phyloP scores from a whole-genome alignment of 2,329 filamentous ascomycete genomes.

The Juglanconis juglandina region DNA sequence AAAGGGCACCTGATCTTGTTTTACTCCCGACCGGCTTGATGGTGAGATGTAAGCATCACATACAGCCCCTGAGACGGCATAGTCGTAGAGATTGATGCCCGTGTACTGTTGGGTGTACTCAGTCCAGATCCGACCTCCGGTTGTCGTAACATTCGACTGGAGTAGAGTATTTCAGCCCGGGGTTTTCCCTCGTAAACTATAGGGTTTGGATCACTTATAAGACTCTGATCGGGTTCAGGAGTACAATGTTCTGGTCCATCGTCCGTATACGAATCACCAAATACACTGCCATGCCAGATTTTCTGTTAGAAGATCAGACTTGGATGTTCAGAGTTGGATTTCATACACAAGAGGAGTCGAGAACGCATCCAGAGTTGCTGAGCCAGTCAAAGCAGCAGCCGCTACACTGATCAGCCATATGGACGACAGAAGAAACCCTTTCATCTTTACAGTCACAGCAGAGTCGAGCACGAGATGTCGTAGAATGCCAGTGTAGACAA shows the following conservation, averaged over 20 bases:
- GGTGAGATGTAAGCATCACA: slow-evolving; percentile 20
- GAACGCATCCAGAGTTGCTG: slow-evolving; percentile 11
- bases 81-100: slow-evolving; percentile 19
- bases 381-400: slow-evolving; percentile 5
- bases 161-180: neutral
- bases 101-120: slow-evolving; percentile 20
- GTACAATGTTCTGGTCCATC: slow-evolving; percentile 14
- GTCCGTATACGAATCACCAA: slow-evolving; percentile 17
- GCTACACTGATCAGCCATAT: neutral
- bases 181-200: neutral
- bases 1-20: slow-evolving; percentile 16
- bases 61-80: slow-evolving; percentile 23
- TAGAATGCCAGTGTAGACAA: no score
- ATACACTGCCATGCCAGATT: slow-evolving; percentile 2
- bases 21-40: slow-evolving; percentile 7
- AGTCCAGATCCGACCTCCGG: slow-evolving; percentile 19
- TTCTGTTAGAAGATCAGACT: neutral
- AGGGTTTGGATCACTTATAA: neutral
- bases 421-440: neutral
- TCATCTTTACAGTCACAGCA: neutral
- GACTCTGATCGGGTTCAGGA: slow-evolving; percentile 3
- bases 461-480: neutral
- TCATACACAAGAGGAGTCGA: slow-evolving; percentile 14
- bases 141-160: slow-evolving; percentile 7
- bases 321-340: neutral